A percentile compares a stretch with the other conserved stretches of the same genome.
Conservation (phyloP, 106 monocot species). For the Vanilla planifolia region DNA sequence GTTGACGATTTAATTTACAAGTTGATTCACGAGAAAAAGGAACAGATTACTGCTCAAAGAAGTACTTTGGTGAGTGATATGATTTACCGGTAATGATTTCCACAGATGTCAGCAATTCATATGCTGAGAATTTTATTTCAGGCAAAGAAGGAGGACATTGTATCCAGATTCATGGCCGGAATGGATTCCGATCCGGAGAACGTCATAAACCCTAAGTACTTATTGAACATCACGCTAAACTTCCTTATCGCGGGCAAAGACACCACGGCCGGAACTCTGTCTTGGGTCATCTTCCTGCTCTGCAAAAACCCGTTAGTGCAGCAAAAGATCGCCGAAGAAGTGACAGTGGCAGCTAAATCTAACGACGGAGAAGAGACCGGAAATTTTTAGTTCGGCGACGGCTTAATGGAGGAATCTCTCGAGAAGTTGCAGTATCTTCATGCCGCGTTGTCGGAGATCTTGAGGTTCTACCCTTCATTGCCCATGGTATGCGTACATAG, state of each 20-base stretch:
- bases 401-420: conserved; percentile 4
- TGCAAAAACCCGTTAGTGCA: conserved; percentile 16
- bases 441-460: conserved; percentile 12
- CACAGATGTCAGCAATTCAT: neutral
- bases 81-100: neutral
- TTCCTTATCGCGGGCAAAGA: conserved; percentile 28
- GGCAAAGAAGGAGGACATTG: conserved; percentile 22
- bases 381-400: neutral
- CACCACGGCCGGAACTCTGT: conserved; percentile 16
- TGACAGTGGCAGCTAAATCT: neutral
- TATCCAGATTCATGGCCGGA: conserved; percentile 21
- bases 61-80: neutral
- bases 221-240: conserved; percentile 19
- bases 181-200: conserved; percentile 16
- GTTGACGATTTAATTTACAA: conserved; percentile 41
- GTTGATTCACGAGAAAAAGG: conserved; percentile 20
- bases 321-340: conserved; percentile 10
- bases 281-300: conserved; percentile 26
- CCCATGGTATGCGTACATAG: neutral
- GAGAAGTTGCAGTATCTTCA: conserved; percentile 17
- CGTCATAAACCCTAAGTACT: conserved; percentile 11
- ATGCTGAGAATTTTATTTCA: neutral
- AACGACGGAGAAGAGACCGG: neutral
- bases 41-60: neutral
- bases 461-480: conserved; percentile 10